A percentile compares a stretch with the other conserved stretches of the same genome.
These are phyloP conservation scores for Trichoderma sp. DNA, from an alignment of 2,329 filamentous ascomycete species.

Conservation along the genomic window DNA sequence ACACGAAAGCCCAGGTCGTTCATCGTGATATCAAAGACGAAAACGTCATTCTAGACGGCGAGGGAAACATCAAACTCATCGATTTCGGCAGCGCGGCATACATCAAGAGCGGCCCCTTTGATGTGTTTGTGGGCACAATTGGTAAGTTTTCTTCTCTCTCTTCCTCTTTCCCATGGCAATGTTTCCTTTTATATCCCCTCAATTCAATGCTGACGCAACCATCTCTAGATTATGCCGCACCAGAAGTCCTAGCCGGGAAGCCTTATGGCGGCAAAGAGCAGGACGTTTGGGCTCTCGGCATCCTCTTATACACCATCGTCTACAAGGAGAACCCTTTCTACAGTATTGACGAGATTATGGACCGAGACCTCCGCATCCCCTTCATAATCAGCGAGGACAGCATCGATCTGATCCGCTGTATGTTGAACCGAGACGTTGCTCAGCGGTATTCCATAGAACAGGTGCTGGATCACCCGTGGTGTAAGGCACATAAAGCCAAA, in stretches of 20 bases:
- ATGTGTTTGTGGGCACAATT: constrained; percentile 98
- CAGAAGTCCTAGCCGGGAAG: constrained; percentile 91
- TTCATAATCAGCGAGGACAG: constrained; percentile 88
- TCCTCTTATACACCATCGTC: constrained; percentile 95
- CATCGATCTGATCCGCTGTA: constrained; percentile 85
- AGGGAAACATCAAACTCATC: constrained; percentile 94
- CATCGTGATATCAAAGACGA: constrained; percentile 99
- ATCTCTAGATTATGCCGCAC: constrained; percentile 85
- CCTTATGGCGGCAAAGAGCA: constrained; percentile 95
- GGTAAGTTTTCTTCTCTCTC: constrained; percentile 59
- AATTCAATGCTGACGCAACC: background rate
- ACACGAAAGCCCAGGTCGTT: constrained; percentile 87
- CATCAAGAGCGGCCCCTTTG: constrained; percentile 97
- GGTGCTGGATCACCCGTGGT: constrained; percentile 91
- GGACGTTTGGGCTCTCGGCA: constrained; percentile 97
- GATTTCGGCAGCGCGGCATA: constrained; percentile 98
- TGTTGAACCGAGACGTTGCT: constrained; percentile 89
- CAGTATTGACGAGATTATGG: constrained; percentile 98
- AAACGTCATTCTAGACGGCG: constrained; percentile 93
- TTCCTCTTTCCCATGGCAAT: background rate
- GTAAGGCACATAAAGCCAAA: constrained; percentile 28
- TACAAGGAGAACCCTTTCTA: constrained; percentile 99
- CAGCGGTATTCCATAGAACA: constrained; percentile 82
- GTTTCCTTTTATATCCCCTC: background rate
- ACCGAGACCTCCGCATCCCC: constrained; percentile 88